These are phyloP conservation scores for Capillidium heterosporum DNA, from an alignment of 371 early-diverging fungal genomes.

Conservation along the genomic window DNA sequence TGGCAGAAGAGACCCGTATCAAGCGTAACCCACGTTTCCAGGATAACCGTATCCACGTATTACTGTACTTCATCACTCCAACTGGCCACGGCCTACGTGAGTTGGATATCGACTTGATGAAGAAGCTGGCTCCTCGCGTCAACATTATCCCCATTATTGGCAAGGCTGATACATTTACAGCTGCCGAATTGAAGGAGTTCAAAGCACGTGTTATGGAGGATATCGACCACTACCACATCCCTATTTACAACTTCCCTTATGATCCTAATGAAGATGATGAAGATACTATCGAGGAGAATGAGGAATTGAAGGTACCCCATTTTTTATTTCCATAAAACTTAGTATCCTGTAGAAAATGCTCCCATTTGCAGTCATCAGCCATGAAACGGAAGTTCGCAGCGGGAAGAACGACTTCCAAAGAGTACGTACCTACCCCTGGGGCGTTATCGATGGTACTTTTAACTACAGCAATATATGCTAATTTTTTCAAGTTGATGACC, in stretches of 20 bases:
- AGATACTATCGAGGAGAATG: slow-evolving; percentile 90
- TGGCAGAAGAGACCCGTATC: slow-evolving; percentile 84
- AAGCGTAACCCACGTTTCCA: slow-evolving; percentile 93
- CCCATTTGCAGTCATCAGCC: slow-evolving; percentile 94
- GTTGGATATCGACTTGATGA: slow-evolving; percentile 95
- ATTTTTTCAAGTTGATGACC: background rate
- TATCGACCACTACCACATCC: slow-evolving; percentile 80
- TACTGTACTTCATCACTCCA: slow-evolving; percentile 93
- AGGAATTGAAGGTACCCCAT: slow-evolving; percentile 49
- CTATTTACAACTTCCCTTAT: slow-evolving; percentile 69
- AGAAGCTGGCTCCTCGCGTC: slow-evolving; percentile 70
- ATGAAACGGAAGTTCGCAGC: slow-evolving; percentile 74
- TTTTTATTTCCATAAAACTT: background rate
- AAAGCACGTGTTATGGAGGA: slow-evolving; percentile 84
- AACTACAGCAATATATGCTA: background rate
- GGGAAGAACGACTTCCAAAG: slow-evolving; percentile 28
- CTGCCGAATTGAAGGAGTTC: slow-evolving; percentile 54
- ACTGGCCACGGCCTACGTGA: slow-evolving; percentile 94
- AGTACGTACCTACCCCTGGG: slow-evolving; percentile 98
- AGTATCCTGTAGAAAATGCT: slow-evolving; percentile 37
- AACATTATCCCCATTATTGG: slow-evolving; percentile 90
- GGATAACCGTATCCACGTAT: slow-evolving; percentile 93
- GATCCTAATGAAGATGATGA: slow-evolving; percentile 67
- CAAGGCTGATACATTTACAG: slow-evolving; percentile 57
- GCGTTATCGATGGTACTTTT: slow-evolving; percentile 65